These are phyloP conservation scores for Hypoxylon sp. DNA, from an alignment of 2,329 filamentous ascomycete species.

Conservation along the genomic window DNA sequence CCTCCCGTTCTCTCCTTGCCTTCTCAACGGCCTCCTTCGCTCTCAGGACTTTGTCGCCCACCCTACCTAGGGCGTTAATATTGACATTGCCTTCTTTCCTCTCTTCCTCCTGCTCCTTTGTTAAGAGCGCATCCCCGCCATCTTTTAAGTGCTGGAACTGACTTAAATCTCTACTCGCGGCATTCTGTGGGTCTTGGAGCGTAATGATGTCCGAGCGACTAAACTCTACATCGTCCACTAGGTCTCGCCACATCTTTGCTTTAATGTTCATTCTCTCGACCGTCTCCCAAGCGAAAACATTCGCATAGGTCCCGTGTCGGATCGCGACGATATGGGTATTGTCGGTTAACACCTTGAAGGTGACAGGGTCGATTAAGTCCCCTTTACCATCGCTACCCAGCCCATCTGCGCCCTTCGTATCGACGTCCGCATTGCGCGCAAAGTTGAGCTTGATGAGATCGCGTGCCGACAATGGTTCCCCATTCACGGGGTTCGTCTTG, in stretches of 20 bases:
- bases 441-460: slow-evolving; percentile 95
- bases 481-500: slow-evolving; percentile 90
- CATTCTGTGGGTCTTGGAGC: slow-evolving; percentile 93
- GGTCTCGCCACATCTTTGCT: slow-evolving; percentile 93
- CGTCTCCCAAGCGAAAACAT: slow-evolving; percentile 97
- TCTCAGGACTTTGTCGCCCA: slow-evolving; percentile 85
- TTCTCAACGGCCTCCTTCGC: slow-evolving; percentile 95
- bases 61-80: slow-evolving; percentile 81
- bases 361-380: slow-evolving; percentile 96
- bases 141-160: slow-evolving; percentile 92
- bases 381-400: slow-evolving; percentile 68
- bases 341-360: slow-evolving; percentile 97
- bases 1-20: slow-evolving; percentile 80
- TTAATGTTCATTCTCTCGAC: slow-evolving; percentile 97
- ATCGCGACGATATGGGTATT: slow-evolving; percentile 97
- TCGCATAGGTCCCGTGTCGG: slow-evolving; percentile 83
- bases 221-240: slow-evolving; percentile 90
- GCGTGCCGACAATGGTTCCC: slow-evolving; percentile 80
- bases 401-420: slow-evolving; percentile 62
- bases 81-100: slow-evolving; percentile 80
- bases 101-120: slow-evolving; percentile 78
- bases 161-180: slow-evolving; percentile 84
- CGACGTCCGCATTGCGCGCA: slow-evolving; percentile 84
- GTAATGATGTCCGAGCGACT: slow-evolving; percentile 93
- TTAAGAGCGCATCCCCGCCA: slow-evolving; percentile 77